Evolutionary conservation across 2,329 filamentous ascomycete species (phyloP).

Genomic region (Penicillium freii): DNA sequence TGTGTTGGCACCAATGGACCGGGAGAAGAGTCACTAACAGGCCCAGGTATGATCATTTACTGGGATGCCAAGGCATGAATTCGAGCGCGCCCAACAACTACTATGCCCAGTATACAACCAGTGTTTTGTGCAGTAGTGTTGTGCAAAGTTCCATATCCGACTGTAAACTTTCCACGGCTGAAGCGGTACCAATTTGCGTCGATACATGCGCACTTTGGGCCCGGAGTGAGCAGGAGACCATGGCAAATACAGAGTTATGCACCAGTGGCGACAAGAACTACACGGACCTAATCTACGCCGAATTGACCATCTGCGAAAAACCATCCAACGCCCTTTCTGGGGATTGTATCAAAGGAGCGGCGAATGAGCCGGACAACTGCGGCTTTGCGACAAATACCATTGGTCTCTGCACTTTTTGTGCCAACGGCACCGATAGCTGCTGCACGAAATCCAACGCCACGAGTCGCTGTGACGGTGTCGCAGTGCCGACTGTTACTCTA

Average conservation of each 20-base stretch:
- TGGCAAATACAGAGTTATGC: constrained; percentile 72
- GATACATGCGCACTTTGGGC: constrained; percentile 70
- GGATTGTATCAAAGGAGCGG: constrained; percentile 69
- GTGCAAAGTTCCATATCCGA: constrained; percentile 77
- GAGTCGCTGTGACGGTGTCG: constrained; percentile 69
- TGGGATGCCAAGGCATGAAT: constrained; percentile 78
- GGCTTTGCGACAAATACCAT: constrained; percentile 70
- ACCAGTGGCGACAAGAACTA: constrained; percentile 63
- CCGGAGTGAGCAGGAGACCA: constrained; percentile 81
- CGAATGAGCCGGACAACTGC: constrained; percentile 84
- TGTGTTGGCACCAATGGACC: constrained; percentile 27
- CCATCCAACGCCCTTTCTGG: constrained; percentile 75
- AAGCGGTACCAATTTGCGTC: constrained; percentile 77
- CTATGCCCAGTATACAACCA: constrained; percentile 91
- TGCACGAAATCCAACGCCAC: constrained; percentile 81
- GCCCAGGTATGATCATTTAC: constrained; percentile 71
- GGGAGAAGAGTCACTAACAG: constrained; percentile 5
- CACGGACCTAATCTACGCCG: constrained; percentile 76
- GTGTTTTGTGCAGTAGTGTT: constrained; percentile 88
- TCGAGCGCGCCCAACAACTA: constrained; percentile 74
- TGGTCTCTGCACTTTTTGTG: constrained; percentile 85
- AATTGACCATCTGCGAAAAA: constrained; percentile 85
- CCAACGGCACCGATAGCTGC: constrained; percentile 92
- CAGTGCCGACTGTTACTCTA: constrained; percentile 64
- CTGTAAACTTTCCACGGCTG: constrained; percentile 64